These are phyloP conservation scores for Talaromyces sp. DNA, from an alignment of 2,329 filamentous ascomycete species.

Conservation along the genomic window DNA sequence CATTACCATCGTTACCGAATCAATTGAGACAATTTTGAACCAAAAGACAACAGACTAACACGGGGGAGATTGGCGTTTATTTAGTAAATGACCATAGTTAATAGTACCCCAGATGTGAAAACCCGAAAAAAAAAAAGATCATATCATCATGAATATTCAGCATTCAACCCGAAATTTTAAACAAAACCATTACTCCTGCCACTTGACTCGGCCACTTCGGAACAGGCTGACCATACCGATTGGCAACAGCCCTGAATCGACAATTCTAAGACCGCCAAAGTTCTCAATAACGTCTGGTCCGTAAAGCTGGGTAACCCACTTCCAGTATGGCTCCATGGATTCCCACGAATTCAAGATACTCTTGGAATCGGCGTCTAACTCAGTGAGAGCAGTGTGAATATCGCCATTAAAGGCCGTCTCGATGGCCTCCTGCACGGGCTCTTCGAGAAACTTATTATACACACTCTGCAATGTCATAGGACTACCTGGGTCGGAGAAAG, in stretches of 20 bases:
- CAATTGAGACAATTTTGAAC: too few species aligned
- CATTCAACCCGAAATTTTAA: not conserved
- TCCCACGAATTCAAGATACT: conserved; percentile 13
- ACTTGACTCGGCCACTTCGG: conserved; percentile 19
- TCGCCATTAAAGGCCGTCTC: not conserved
- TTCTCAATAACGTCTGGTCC: conserved; percentile 26
- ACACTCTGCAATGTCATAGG: not conserved
- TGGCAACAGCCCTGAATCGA: conserved; percentile 28
- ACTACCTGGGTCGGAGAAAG: not conserved
- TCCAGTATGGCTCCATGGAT: conserved; percentile 30
- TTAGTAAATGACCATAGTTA: too few species aligned
- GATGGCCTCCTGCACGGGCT: not conserved
- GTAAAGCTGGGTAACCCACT: conserved; percentile 32
- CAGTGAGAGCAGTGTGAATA: not conserved
- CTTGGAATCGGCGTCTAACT: not conserved
- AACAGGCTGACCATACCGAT: conserved; percentile 33
- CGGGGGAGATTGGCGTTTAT: too few species aligned
- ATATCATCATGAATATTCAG: not conserved
- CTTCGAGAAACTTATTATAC: not conserved
- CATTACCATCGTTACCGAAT: too few species aligned
- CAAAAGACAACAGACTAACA: too few species aligned
- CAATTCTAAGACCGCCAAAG: conserved; percentile 30
- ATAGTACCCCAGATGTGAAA: not conserved
- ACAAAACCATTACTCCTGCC: not conserved
- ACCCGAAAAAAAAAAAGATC: not conserved